These are phyloP conservation scores for Mallotus nudiflorus DNA, from an alignment of 345 rosid species.

Conservation along the genomic window DNA sequence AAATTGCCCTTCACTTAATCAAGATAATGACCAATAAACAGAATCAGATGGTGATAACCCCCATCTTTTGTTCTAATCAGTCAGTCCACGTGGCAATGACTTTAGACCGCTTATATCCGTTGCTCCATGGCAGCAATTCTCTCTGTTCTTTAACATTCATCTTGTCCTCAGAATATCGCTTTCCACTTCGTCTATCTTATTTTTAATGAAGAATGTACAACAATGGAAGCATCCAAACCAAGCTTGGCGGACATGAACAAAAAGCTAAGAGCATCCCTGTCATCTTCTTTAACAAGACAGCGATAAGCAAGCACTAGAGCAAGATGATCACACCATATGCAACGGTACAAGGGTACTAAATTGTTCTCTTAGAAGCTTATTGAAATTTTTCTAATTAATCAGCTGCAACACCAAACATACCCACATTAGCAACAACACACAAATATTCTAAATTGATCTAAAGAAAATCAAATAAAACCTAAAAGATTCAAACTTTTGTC, in stretches of 20 bases:
- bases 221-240: slow-evolving; percentile 59
- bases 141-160: slow-evolving; percentile 86
- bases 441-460: not conserved
- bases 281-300: slow-evolving; percentile 91
- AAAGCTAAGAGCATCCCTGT: slow-evolving; percentile 94
- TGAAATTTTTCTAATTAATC: slow-evolving; percentile 56
- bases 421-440: not conserved
- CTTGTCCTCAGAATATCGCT: slow-evolving; percentile 76
- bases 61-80: slow-evolving; percentile 58
- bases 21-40: slow-evolving; percentile 6
- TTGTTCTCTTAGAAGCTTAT: slow-evolving; percentile 71
- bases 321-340: slow-evolving; percentile 86
- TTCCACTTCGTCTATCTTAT: slow-evolving; percentile 91
- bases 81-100: slow-evolving; percentile 95
- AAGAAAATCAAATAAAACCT: slow-evolving; percentile 11
- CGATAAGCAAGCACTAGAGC: slow-evolving; percentile 89
- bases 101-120: slow-evolving; percentile 82
- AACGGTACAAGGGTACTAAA: slow-evolving; percentile 65
- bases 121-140: slow-evolving; percentile 93
- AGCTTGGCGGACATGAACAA: slow-evolving; percentile 87
- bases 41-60: slow-evolving; percentile 23
- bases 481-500: slow-evolving; percentile 4
- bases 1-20: slow-evolving; percentile 54
- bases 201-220: slow-evolving; percentile 44
- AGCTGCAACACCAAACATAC: slow-evolving; percentile 32